A percentile compares a stretch with the other conserved stretches of the same genome.
These are phyloP conservation scores for Wolfiporia cocos DNA, from an alignment of 1,284 basidiomycete genomes.

Conservation along the genomic window DNA sequence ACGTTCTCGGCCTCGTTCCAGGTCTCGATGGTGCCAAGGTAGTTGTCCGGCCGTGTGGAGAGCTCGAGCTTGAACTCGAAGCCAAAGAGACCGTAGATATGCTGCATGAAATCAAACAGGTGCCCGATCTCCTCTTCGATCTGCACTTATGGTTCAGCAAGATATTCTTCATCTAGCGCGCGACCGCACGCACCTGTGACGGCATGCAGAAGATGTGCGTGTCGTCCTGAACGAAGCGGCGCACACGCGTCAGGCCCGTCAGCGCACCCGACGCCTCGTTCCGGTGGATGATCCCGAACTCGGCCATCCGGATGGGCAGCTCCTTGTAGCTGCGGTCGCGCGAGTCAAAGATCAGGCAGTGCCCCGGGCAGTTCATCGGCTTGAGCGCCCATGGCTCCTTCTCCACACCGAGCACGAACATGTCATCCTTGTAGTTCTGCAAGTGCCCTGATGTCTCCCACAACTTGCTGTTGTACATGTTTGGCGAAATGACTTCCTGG, in stretches of 20 bases:
- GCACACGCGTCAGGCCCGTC: slow-evolving; percentile 89
- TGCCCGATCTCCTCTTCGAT: slow-evolving; percentile 84
- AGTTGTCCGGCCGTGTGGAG: slow-evolving; percentile 95
- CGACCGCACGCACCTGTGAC: slow-evolving; percentile 53
- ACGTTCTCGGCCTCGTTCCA: slow-evolving; percentile 89
- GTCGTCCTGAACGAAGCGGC: slow-evolving; percentile 97
- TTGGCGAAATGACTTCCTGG: slow-evolving; percentile 95
- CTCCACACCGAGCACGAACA: slow-evolving; percentile 93
- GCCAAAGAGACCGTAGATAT: slow-evolving; percentile 94
- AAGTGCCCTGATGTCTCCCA: slow-evolving; percentile 99
- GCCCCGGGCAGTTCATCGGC: slow-evolving; percentile 99
- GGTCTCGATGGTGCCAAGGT: slow-evolving; percentile 83
- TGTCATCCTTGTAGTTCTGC: slow-evolving; percentile 97
- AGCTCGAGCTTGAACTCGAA: slow-evolving; percentile 96
- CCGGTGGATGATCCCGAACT: slow-evolving; percentile 96
- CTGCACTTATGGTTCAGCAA: slow-evolving; percentile 30
- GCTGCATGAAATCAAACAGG: slow-evolving; percentile 93
- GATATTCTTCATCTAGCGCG: neutral
- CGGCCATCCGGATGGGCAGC: slow-evolving; percentile 94
- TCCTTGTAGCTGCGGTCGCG: slow-evolving; percentile 95
- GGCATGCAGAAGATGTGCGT: slow-evolving; percentile 97
- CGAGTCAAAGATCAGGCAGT: slow-evolving; percentile 94
- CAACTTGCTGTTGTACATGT: slow-evolving; percentile 95
- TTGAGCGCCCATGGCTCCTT: slow-evolving; percentile 95
- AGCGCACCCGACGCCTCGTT: slow-evolving; percentile 97